Evolutionary conservation across 176 grass and related monocot species (phyloP).

Genomic region (Oryza glumipatula): DNA sequence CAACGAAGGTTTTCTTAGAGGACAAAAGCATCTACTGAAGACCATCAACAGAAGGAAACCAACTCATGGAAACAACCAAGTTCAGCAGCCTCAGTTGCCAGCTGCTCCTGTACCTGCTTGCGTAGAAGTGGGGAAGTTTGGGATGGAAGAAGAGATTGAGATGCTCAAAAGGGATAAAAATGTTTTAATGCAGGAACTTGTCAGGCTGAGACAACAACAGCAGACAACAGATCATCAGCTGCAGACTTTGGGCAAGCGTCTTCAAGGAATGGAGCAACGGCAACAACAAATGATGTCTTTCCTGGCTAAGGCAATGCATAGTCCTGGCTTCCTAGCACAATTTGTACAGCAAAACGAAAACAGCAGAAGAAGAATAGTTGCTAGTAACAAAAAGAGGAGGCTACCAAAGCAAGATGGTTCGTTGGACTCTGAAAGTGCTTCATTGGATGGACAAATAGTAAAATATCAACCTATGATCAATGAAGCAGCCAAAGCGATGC

Average conservation of each 20-base stretch:
- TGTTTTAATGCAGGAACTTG: conserved; percentile 95
- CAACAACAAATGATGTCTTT: conserved; percentile 99
- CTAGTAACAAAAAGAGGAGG: conserved; percentile 77
- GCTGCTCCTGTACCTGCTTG: conserved; percentile 71
- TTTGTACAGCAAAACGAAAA: conserved; percentile 92
- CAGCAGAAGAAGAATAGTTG: conserved; percentile 67
- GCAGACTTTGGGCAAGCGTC: conserved; percentile 73
- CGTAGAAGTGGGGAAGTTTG: conserved; percentile 95
- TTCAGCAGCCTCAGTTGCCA: conserved; percentile 65
- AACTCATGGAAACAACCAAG: conserved; percentile 56
- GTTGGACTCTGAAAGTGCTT: conserved; percentile 46
- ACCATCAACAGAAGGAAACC: conserved; percentile 90
- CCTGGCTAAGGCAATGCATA: conserved; percentile 90
- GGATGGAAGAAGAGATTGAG: conserved; percentile 93
- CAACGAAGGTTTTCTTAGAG: conserved; percentile 93
- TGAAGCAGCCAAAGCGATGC: conserved; percentile 91
- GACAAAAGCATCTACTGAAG: conserved; percentile 88
- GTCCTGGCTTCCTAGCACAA: conserved; percentile 79
- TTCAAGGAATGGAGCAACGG: conserved; percentile 91
- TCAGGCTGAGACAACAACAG: conserved; percentile 84
- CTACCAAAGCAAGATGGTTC: conserved; percentile 70
- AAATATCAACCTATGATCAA: conserved; percentile 94
- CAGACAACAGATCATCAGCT: conserved; percentile 89
- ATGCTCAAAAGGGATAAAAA: conserved; percentile 95
- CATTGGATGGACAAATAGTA: conserved; percentile 81